Evolutionary conservation across 2,329 filamentous ascomycete species (phyloP), one percentile per base, ranked within the genome.

Genomic region (Fonsecaea monophora): DNA sequence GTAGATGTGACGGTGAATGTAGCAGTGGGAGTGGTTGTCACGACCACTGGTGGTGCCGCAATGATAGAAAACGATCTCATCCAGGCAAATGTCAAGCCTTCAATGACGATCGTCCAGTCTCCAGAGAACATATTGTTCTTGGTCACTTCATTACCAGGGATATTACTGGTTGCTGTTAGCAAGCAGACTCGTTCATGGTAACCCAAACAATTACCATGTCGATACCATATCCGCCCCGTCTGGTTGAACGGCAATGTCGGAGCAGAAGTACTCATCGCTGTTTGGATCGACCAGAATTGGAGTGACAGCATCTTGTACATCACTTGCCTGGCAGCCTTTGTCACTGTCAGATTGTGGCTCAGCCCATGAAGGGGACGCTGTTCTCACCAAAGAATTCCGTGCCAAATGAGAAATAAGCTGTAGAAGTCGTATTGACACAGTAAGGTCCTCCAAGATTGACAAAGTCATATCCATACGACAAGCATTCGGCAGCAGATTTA

Each of bases 61-160:
- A 68, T 70, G 53, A 72, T 62, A 7, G 58, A 60, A 55, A 73
- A 71, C 12, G 59, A 60, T 42, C 71, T 63, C 67, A 64, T 63
- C 64, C 65, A 73, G 12, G 71, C 71, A 37, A 73, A 72, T 2
- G 68, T 69, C 63, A 71, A 53, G 15, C 71, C 71, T 45, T 71
- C 68, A 45, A 73, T 69, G 56, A 71, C 60, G 35, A 71, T 64
- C 2, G 65, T 69, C 70, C 71, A 73, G 18, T 68, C 57, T 8
- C 71, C 70, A 30, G 68, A 70, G 32, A 59, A 68, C 70, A 73
- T 71, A n/a, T 64, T 42, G 37, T 58, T 61, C 62, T 71, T 73
- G 10, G 42, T 57, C 45, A 73, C 8, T 38, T 66, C 62, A 42
- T 73, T 67, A 9, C 68, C 70, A n/a, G 64, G 13, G 8, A 73